phyloP scores from a whole-genome alignment of 169 alveolate species.

The Plasmodium adleri region DNA sequence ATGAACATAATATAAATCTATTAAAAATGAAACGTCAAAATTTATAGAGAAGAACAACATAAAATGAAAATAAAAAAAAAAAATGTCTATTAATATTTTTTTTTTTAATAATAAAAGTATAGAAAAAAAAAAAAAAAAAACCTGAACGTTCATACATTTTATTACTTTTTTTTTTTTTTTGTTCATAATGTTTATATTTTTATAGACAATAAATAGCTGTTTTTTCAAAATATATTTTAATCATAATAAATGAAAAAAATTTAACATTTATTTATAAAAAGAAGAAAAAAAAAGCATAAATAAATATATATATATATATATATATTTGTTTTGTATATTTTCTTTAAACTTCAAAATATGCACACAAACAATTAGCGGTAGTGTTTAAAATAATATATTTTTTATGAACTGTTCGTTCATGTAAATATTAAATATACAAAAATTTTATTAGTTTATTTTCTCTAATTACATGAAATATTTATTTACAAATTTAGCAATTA shows the following conservation, averaged over 20 bases:
- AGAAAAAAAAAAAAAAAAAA: constrained; percentile 17
- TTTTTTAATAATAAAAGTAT: constrained; percentile 18
- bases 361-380: constrained; percentile 38
- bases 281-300: constrained; percentile 12
- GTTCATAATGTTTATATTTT: background rate
- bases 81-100: constrained; percentile 26
- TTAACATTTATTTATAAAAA: no score
- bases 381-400: constrained; percentile 7
- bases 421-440: constrained; percentile 1
- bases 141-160: constrained; percentile 34
- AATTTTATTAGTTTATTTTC: background rate
- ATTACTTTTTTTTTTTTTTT: constrained; percentile 16
- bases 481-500: no score
- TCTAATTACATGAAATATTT: no score
- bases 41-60: constrained; percentile 17
- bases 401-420: constrained; percentile 46
- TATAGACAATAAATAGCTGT: constrained; percentile 8
- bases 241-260: no score
- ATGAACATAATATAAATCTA: constrained; percentile 3
- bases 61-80: constrained; percentile 7
- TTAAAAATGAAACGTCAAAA: no score
- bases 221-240: background rate
- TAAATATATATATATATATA: no score
- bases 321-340: background rate
- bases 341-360: background rate